These are phyloP conservation scores for Aphanomyces cochlioides DNA, from an alignment of 352 stramenopile species.

Conservation along the genomic window DNA sequence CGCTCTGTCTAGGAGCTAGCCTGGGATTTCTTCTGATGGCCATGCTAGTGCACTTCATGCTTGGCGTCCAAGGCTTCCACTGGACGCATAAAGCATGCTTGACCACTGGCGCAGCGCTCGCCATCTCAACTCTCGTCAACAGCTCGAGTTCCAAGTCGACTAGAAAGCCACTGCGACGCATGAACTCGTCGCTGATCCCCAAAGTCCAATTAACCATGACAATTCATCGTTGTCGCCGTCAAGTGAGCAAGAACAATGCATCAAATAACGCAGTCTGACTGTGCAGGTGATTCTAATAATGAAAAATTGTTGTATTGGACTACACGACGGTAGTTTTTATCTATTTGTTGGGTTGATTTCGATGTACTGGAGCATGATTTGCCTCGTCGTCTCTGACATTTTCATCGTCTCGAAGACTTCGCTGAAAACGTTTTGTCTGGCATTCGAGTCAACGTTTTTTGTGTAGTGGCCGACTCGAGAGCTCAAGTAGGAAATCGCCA, in stretches of 20 bases:
- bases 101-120: conserved; percentile 68
- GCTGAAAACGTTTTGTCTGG: neutral
- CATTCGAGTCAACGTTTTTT: neutral
- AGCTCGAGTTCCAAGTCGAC: conserved; percentile 41
- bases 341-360: neutral
- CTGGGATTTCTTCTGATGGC: conserved; percentile 80
- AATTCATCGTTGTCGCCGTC: conserved; percentile 58
- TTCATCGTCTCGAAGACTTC: neutral
- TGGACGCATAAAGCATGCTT: conserved; percentile 84
- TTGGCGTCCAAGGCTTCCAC: conserved; percentile 79
- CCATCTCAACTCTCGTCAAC: conserved; percentile 79
- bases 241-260: neutral
- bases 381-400: neutral
- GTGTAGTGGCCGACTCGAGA: neutral
- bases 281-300: too few species aligned
- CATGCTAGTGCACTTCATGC: conserved; percentile 76
- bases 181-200: conserved; percentile 47
- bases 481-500: neutral
- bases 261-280: too few species aligned
- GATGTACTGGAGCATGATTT: neutral
- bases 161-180: neutral
- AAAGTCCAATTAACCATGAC: conserved; percentile 76
- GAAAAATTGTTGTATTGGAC: neutral
- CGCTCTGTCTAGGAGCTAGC: conserved; percentile 41
- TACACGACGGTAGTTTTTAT: neutral